Percentiles rank a stretch among this genome's conserved stretches.
Conservation (phyloP, 805 yeast species). For the Saturnispora sekii region DNA sequence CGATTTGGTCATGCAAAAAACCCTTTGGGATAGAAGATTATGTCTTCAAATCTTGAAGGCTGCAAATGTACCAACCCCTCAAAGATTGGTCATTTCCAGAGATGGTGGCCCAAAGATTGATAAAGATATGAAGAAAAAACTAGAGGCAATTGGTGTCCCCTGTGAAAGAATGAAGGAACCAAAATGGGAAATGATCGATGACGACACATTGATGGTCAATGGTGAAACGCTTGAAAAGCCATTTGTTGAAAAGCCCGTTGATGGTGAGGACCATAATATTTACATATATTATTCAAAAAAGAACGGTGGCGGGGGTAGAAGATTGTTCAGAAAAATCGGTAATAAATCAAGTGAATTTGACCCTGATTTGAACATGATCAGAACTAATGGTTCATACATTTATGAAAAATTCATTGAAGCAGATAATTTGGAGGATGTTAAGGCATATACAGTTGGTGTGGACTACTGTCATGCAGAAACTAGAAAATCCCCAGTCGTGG, state of each 20-base stretch:
- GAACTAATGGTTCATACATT: slow-evolving; percentile 85
- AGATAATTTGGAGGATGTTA: slow-evolving; percentile 96
- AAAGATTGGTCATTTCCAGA: slow-evolving; percentile 77
- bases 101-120: slow-evolving; percentile 94
- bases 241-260: slow-evolving; percentile 96
- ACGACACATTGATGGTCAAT: slow-evolving; percentile 68
- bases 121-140: slow-evolving; percentile 49
- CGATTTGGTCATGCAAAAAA: slow-evolving; percentile 84
- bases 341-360: slow-evolving; percentile 96
- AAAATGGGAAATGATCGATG: slow-evolving; percentile 79
- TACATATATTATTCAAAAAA: slow-evolving; percentile 80
- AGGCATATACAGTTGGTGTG: slow-evolving; percentile 94
- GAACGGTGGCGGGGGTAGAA: slow-evolving; percentile 96
- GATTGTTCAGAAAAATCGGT: slow-evolving; percentile 90
- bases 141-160: slow-evolving; percentile 54
- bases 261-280: slow-evolving; percentile 97
- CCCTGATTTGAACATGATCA: slow-evolving; percentile 59
- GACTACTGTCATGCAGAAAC: slow-evolving; percentile 95
- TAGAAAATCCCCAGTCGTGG: slow-evolving; percentile 97
- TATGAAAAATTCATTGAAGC: slow-evolving; percentile 97
- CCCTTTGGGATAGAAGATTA: slow-evolving; percentile 94
- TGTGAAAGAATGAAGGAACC: slow-evolving; percentile 50
- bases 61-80: slow-evolving; percentile 83
- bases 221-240: slow-evolving; percentile 75
- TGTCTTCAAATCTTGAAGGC: slow-evolving; percentile 72